phyloP scores from a whole-genome alignment of 139 green algal species.

The Chlorella ohadii region DNA sequence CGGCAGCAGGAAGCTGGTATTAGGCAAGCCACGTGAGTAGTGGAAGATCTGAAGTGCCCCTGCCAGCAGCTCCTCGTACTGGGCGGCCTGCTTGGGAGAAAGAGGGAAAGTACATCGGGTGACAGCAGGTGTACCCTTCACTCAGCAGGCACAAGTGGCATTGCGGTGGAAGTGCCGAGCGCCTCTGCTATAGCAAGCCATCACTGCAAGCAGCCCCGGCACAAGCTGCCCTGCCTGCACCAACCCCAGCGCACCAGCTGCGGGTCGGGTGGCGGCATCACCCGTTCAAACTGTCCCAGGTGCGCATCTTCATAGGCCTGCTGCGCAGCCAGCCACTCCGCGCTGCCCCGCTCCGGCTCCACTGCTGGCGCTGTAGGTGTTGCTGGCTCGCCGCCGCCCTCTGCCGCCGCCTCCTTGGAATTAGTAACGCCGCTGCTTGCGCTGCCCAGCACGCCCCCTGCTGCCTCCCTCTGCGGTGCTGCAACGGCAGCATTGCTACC shows the following conservation, averaged over 20 bases:
- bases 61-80: conserved; percentile 24
- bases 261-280: conserved; percentile 14
- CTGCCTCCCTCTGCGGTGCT: no score
- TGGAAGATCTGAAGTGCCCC: conserved; percentile 26
- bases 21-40: no score
- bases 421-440: no score
- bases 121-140: no score
- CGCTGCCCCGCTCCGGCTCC: not conserved
- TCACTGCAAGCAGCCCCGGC: no score
- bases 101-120: no score
- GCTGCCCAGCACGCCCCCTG: not conserved
- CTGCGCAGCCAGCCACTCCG: conserved; percentile 12
- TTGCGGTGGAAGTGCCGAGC: no score
- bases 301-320: conserved; percentile 28
- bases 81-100: conserved; percentile 19
- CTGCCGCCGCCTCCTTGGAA: not conserved
- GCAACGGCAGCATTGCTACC: not conserved
- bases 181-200: no score
- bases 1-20: no score
- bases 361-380: not conserved
- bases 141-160: no score
- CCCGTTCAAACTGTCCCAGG: conserved; percentile 23
- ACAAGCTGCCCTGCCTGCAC: no score
- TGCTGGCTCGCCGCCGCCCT: not conserved
- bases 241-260: not conserved